A percentile compares a stretch with the other conserved stretches of the same genome.
These are phyloP conservation scores for Coemansia sp. DNA, from an alignment of 192 early-diverging fungal genomes.

Conservation along the genomic window DNA sequence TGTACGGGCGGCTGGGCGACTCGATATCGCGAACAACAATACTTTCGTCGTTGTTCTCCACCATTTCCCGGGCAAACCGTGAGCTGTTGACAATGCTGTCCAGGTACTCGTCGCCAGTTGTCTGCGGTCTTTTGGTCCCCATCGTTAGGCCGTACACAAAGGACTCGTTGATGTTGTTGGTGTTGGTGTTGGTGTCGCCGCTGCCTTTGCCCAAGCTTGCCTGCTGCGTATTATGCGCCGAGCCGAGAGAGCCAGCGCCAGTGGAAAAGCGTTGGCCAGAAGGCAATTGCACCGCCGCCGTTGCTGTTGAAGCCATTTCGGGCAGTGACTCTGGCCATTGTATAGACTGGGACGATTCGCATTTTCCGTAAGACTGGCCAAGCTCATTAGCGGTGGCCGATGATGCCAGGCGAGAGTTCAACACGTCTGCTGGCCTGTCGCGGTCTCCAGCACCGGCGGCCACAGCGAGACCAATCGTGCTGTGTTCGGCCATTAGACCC, in stretches of 20 bases:
- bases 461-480: no score
- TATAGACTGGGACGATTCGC: conserved; percentile 19
- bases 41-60: conserved; percentile 24
- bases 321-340: conserved; percentile 22
- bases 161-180: conserved; percentile 35
- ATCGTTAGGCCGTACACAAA: conserved; percentile 41
- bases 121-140: conserved; percentile 8
- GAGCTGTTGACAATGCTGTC: conserved; percentile 53
- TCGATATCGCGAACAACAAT: conserved; percentile 32
- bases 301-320: conserved; percentile 1
- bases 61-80: conserved; percentile 41
- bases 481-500: background rate
- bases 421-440: background rate
- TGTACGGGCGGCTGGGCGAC: conserved; percentile 16
- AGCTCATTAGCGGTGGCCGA: conserved; percentile 19
- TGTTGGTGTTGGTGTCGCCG: background rate
- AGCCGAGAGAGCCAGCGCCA: background rate
- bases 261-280: background rate
- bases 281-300: background rate
- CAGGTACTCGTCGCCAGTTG: conserved; percentile 41
- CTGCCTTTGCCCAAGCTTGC: no score
- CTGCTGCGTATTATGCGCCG: no score
- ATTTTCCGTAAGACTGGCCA: conserved; percentile 11
- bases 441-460: no score
- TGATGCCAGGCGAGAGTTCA: conserved; percentile 2